These are phyloP conservation scores for Eucalyptus lansdowneana DNA, from an alignment of 345 rosid genomes.

Conservation along the genomic window DNA sequence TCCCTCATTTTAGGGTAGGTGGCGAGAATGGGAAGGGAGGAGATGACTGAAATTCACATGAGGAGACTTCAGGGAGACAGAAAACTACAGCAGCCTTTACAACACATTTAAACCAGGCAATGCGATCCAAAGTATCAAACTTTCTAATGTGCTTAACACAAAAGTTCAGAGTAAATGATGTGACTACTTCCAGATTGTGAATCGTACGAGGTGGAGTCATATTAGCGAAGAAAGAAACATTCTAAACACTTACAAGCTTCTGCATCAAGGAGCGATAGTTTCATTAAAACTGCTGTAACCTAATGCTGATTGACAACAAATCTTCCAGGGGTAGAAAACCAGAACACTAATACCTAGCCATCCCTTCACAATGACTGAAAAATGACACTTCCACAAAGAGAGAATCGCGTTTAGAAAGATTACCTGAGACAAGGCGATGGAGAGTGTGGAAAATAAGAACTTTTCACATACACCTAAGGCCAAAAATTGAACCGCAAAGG, in stretches of 20 bases:
- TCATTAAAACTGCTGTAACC: neutral
- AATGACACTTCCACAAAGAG: neutral
- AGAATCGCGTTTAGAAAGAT: neutral
- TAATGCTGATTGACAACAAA: neutral
- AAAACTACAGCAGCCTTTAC: neutral
- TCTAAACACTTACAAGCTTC: neutral
- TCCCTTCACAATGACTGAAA: neutral
- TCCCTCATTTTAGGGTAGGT: neutral
- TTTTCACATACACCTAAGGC: constrained; percentile 69
- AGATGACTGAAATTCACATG: neutral
- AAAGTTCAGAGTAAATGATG: neutral
- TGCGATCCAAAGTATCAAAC: neutral
- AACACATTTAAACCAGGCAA: neutral
- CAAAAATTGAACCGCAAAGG: neutral
- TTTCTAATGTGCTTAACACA: neutral
- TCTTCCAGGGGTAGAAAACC: neutral
- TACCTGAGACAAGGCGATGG: constrained; percentile 84
- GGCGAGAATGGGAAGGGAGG: neutral
- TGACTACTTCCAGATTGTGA: neutral
- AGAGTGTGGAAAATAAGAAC: constrained; percentile 60
- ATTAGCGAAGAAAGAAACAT: neutral
- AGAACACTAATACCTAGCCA: neutral
- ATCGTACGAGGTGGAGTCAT: neutral
- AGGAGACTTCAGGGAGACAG: neutral
- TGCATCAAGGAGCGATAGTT: neutral